Evolutionary conservation across 83 land plant species (phyloP).

Genomic region (Picea abies): DNA sequence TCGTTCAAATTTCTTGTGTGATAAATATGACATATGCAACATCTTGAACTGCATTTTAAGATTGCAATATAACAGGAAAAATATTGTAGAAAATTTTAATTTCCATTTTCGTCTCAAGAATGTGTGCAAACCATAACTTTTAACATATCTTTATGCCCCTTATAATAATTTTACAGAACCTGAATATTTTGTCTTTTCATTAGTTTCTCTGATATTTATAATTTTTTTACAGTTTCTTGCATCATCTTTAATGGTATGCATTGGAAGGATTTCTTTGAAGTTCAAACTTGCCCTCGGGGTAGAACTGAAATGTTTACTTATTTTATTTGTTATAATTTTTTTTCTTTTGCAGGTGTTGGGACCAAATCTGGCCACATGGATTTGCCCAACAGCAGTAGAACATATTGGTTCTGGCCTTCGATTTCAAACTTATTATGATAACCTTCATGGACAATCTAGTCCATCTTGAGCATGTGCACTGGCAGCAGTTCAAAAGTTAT

Average conservation of each 20-base stretch:
- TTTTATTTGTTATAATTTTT: not conserved
- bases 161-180: not conserved
- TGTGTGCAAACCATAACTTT: not conserved
- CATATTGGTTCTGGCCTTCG: slow-evolving; percentile 72
- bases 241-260: not conserved
- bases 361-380: slow-evolving; percentile 62
- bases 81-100: not conserved
- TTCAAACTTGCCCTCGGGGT: not conserved
- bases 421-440: slow-evolving; percentile 53
- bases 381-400: slow-evolving; percentile 48
- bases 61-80: not conserved
- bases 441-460: slow-evolving; percentile 1
- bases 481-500: slow-evolving; percentile 1
- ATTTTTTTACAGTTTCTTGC: not conserved
- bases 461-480: not conserved
- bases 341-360: slow-evolving; percentile 57
- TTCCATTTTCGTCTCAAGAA: not conserved
- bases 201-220: not conserved
- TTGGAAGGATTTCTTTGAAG: not conserved
- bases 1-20: not conserved
- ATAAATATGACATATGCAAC: not conserved
- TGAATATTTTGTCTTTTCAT: not conserved
- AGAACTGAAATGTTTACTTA: not conserved
- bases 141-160: not conserved
- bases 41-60: not conserved